phyloP scores from a whole-genome alignment of 371 early-diverging fungal species.

The Circinella minor region DNA sequence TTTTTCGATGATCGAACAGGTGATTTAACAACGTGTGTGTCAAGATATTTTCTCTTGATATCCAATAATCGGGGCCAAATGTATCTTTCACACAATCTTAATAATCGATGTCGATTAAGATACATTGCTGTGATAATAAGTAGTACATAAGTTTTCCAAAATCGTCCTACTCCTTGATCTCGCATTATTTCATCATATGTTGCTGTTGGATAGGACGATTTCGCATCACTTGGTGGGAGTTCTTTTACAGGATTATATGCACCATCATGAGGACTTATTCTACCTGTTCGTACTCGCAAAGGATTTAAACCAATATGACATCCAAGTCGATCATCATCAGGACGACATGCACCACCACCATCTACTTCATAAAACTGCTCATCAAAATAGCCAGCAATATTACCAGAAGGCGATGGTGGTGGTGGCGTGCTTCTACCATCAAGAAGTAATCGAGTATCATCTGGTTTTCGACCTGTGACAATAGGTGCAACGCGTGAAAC shows the following conservation, averaged over 20 bases:
- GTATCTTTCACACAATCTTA: constrained; percentile 22
- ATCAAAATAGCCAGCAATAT: constrained; percentile 8
- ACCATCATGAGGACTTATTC: neutral
- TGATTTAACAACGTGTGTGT: neutral
- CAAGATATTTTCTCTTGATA: neutral
- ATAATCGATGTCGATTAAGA: constrained; percentile 29
- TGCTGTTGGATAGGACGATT: neutral
- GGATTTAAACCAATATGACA: constrained; percentile 41
- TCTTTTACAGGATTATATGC: neutral
- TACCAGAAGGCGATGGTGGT: constrained; percentile 19
- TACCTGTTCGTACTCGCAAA: neutral
- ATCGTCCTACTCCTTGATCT: constrained; percentile 31
- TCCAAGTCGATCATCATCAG: constrained; percentile 39
- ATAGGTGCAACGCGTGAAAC: constrained; percentile 47
- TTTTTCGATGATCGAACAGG: neutral
- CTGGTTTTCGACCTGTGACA: constrained; percentile 40
- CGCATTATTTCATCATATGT: constrained; percentile 2
- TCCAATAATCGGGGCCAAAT: constrained; percentile 15
- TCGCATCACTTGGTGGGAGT: neutral
- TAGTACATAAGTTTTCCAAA: constrained; percentile 44
- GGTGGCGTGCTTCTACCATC: constrained; percentile 24
- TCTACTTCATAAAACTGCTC: neutral
- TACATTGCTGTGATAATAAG: constrained; percentile 27
- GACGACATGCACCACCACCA: constrained; percentile 29
- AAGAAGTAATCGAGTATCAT: constrained; percentile 32